Evolutionary conservation across 345 rosid species (phyloP).

Genomic region (Acer yangbiense): DNA sequence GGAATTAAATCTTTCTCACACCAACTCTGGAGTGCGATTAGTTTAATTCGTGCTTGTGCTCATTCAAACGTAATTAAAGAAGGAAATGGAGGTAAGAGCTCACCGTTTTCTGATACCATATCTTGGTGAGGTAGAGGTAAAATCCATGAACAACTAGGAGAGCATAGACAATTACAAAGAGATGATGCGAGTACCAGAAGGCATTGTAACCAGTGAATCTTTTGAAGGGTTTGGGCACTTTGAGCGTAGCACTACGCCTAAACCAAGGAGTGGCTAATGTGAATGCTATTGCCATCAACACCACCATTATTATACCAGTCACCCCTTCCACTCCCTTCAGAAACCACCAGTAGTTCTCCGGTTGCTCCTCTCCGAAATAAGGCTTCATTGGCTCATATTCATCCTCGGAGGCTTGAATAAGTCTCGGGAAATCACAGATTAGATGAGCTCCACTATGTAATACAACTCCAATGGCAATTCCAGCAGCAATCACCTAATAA

Average conservation of each 20-base stretch:
- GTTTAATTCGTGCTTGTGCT: no score
- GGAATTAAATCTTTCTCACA: no score
- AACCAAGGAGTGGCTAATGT: conserved; percentile 88
- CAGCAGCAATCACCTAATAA: conserved; percentile 56
- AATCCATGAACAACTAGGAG: conserved; percentile 81
- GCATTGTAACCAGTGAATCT: conserved; percentile 86
- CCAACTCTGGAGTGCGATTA: no score
- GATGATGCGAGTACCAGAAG: conserved; percentile 91
- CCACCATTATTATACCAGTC: conserved; percentile 75
- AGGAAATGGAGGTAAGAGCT: neutral
- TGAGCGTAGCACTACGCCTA: conserved; percentile 63
- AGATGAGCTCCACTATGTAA: conserved; percentile 69
- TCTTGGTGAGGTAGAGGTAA: conserved; percentile 66
- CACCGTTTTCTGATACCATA: conserved; percentile 82
- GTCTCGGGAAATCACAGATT: conserved; percentile 76
- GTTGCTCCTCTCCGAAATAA: conserved; percentile 64
- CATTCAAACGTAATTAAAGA: no score
- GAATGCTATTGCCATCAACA: conserved; percentile 77
- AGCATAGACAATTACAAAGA: conserved; percentile 73
- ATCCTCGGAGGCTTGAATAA: conserved; percentile 57
- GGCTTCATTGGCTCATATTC: conserved; percentile 57
- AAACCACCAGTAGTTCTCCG: conserved; percentile 73
- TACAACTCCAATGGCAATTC: conserved; percentile 59
- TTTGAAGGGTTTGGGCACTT: conserved; percentile 58
- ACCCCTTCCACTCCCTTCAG: conserved; percentile 76